A percentile compares a stretch with the other conserved stretches of the same genome.
These are phyloP conservation scores for Poa pratensis DNA, from an alignment of 176 grass and related monocot species.

Conservation along the genomic window DNA sequence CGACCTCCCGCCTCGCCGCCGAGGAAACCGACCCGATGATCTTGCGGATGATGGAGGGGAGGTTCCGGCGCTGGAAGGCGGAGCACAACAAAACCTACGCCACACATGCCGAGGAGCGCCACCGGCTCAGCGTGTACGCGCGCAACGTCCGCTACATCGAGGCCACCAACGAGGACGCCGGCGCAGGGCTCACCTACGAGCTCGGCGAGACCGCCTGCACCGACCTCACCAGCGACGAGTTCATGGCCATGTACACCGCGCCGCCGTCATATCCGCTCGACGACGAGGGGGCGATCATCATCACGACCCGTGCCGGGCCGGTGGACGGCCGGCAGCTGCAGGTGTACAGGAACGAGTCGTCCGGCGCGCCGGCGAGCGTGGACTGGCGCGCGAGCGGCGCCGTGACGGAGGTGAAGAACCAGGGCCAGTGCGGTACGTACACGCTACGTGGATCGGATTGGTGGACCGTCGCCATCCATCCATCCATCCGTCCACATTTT, in stretches of 20 bases:
- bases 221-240: conserved; percentile 63
- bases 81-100: conserved; percentile 39
- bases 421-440: conserved; percentile 46
- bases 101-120: conserved; percentile 30
- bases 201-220: conserved; percentile 62
- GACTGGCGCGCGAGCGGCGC: conserved; percentile 50
- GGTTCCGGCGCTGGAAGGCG: conserved; percentile 50
- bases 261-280: background rate
- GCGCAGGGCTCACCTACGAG: conserved; percentile 52
- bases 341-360: conserved; percentile 38
- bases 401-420: conserved; percentile 56
- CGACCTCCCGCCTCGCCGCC: background rate
- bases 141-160: conserved; percentile 55
- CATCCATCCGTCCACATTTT: background rate
- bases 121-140: conserved; percentile 41
- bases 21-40: background rate
- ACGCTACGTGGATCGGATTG: background rate
- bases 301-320: conserved; percentile 48
- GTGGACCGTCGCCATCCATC: conserved; percentile 6
- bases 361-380: conserved; percentile 43
- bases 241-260: conserved; percentile 55
- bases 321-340: background rate
- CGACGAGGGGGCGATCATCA: background rate
- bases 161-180: conserved; percentile 45
- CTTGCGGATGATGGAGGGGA: background rate